Conservation (phyloP, 1,139 yeast genomes). For the Candida sanyaensis region DNA sequence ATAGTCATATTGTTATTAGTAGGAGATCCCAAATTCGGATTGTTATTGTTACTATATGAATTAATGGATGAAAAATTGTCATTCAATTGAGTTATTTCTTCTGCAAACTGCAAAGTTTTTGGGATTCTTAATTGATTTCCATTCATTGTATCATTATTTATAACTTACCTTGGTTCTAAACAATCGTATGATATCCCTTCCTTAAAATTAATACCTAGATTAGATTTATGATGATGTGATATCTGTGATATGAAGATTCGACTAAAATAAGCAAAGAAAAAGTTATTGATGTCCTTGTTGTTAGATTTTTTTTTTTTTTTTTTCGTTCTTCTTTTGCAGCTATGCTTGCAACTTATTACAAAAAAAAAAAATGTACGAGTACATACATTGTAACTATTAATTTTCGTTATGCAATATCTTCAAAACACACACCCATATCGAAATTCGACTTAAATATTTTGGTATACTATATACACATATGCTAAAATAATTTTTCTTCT, state of each 20-base stretch:
- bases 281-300: not conserved
- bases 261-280: not conserved
- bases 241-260: no score
- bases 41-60: not conserved
- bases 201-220: no score
- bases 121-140: conserved; percentile 7
- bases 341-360: not conserved
- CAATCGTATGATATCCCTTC: no score
- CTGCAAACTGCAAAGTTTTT: conserved; percentile 9
- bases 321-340: not conserved
- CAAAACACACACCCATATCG: no score
- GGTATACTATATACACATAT: no score
- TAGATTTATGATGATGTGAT: no score
- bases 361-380: no score
- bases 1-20: not conserved
- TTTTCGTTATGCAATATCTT: no score
- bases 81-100: conserved; percentile 5
- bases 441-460: no score
- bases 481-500: conserved; percentile 1
- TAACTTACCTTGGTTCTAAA: no score
- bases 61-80: not conserved
- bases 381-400: no score
- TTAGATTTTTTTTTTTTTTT: not conserved
- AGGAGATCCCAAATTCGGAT: not conserved
- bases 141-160: not conserved